Evolutionary conservation across 139 green algal genomes (phyloP), one percentile per base, ranked within the genome.

Genomic region (Marvania coccoides): DNA sequence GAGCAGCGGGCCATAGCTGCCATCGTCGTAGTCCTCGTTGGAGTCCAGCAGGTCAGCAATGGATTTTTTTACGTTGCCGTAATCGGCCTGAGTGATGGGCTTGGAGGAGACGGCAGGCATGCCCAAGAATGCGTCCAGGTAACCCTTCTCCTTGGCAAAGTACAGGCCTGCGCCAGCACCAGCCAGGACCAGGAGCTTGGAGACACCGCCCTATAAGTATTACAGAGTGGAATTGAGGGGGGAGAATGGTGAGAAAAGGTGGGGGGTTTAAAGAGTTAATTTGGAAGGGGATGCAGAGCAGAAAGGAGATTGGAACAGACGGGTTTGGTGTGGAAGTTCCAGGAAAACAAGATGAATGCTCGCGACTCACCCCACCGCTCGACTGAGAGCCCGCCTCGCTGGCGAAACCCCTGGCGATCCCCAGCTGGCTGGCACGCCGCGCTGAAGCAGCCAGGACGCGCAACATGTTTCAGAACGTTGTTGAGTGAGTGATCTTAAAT

Each of bases 1-100:
- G 9, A 91, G 66, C 37, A 91, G 38, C 5, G 87, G 81, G 29
- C 88, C 88, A 57, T 90, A 81, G n/a, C 51, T 70, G 45, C 88
- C 88, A 55, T 95, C 88, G 61, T 95, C 88, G 48, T 93, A 95
- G 14, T 85, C 79, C 19, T 71, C 48, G 8, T 83, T 74, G 26
- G 42, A 53, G 23, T 94, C 86, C 67, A 95, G 42, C 14, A 88
- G 28, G 26, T 75, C 66, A 15, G 81, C 76, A 55, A 95, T 88
- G 3, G 81, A 75, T n/a, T 71, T 36, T 19, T 78, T 66, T 38
- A 95, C 88, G 4, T 82, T 79, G 5, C 37, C 67, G 61, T 93
- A 95, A 71, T 95, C 88, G 6, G 57, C 72, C 69, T 84, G 78
- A 51, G 65, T 61, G 63, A 60, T 48, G 23, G 14, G 13, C 28